Evolutionary conservation across 1,284 basidiomycete species (phyloP).

Genomic region (Taiwanofungus camphoratus): DNA sequence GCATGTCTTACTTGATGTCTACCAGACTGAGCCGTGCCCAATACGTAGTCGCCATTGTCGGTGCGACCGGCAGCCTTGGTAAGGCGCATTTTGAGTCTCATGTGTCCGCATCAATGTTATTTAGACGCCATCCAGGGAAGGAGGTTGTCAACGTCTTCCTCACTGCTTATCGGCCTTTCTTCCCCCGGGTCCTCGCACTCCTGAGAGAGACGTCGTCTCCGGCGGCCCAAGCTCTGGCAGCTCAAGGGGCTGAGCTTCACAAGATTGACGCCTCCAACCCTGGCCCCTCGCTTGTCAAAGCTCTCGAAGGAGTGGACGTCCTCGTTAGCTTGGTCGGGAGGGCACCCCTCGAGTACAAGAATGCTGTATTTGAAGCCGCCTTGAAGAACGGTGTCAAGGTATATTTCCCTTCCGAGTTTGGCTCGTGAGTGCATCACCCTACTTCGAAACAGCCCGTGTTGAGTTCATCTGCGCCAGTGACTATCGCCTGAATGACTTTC

Average conservation of each 20-base stretch:
- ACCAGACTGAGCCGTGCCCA: constrained; percentile 15
- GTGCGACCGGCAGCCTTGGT: constrained; percentile 26
- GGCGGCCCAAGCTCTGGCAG: constrained; percentile 17
- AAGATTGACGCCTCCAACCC: constrained; percentile 9
- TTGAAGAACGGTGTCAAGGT: constrained; percentile 21
- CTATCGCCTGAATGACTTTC: constrained; percentile 24
- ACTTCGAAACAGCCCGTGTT: not conserved
- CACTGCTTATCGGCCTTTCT: constrained; percentile 18
- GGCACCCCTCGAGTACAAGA: constrained; percentile 11
- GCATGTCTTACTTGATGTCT: constrained; percentile 18
- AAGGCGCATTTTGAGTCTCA: constrained; percentile 2
- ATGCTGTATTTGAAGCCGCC: constrained; percentile 19
- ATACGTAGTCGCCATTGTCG: constrained; percentile 22
- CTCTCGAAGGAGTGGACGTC: constrained; percentile 23
- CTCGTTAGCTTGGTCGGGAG: constrained; percentile 19
- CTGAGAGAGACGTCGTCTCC: constrained; percentile 19
- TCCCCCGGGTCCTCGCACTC: constrained; percentile 21
- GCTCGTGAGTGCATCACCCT: constrained; percentile 15
- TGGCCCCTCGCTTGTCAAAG: constrained; percentile 13
- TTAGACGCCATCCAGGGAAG: constrained; percentile 9
- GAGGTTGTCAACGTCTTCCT: constrained; percentile 17
- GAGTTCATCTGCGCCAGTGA: constrained; percentile 17
- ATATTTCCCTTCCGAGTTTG: constrained; percentile 29
- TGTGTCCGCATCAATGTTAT: not conserved
- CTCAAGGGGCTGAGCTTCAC: constrained; percentile 21